Base-by-base conservation (phyloP, 2,329 filamentous ascomycete species). In the Elsinoe arachidis region DNA sequence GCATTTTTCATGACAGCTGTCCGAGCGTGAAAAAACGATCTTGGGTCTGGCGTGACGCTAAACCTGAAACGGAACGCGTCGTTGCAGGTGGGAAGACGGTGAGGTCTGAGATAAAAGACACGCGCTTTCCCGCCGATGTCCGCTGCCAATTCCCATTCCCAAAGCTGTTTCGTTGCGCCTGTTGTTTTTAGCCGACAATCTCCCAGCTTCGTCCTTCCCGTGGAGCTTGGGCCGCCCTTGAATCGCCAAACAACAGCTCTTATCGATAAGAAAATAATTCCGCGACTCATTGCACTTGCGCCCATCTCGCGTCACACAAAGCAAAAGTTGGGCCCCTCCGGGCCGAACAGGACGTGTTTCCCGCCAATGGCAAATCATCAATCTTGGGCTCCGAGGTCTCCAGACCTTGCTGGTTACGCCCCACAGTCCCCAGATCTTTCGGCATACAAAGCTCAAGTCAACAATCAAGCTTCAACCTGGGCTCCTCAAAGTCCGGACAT, bases 321-420 rank as follows among this genome's bases (percentile, higher is more conserved):
- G 33, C 46, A 44, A 44, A 23, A 23, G 17, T 44, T 6, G 38
- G 9, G 41, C 9, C 17, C 17, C 41, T 21, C 41, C 41, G 49
- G 49, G 49, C 49, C 49, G 11, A 5, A 30, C 17, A 10, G 19
- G 44, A 35, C 15, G 9, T n/a, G 14, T 53, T 15, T 30, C 23
- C 23, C 33, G 26, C 49, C 34, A 21, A 56, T 56, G 54, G 54
- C 54, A 47, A 47, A 58, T 38, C 49, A 52, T 30, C 49, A 38
- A 23, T 41, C 65, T 39, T 74, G 71, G 64, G 70, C 72, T 47
- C 74, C 75, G 46, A 70, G 70, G 60, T 70, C 69, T 56, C 73
- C 73, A 57, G 70, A 74, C 62, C 73, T 82, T 63, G 78, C 79
- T 60, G 74, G 72, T 66, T 73, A 76, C 66, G 66, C 74, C 63